phyloP scores from a whole-genome alignment of 441 rosid species.

The Eruca vesicaria region DNA sequence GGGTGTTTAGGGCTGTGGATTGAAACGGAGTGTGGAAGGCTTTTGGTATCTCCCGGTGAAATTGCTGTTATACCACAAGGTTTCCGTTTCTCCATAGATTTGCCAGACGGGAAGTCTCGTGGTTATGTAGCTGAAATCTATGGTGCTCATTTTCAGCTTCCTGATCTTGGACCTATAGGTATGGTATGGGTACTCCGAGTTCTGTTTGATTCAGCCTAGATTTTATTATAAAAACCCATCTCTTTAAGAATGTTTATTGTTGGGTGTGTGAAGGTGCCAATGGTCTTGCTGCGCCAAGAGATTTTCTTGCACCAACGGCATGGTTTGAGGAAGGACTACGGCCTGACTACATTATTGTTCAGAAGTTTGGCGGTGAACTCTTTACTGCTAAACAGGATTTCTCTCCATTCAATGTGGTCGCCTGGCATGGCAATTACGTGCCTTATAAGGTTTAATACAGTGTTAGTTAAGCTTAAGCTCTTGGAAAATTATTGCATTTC shows the following conservation, averaged over 20 bases:
- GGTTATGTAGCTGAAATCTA: slow-evolving; percentile 94
- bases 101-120: slow-evolving; percentile 85
- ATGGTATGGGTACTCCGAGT: slow-evolving; percentile 56
- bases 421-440: slow-evolving; percentile 98
- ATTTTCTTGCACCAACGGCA: slow-evolving; percentile 83
- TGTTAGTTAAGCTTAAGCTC: not conserved
- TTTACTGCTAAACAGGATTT: slow-evolving; percentile 90
- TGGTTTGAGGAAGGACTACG: slow-evolving; percentile 74
- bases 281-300: slow-evolving; percentile 94
- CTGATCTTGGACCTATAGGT: slow-evolving; percentile 99
- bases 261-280: slow-evolving; percentile 66
- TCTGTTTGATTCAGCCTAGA: slow-evolving; percentile 3
- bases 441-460: slow-evolving; percentile 72
- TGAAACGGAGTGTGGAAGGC: slow-evolving; percentile 88
- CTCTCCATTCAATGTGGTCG: slow-evolving; percentile 93
- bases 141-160: slow-evolving; percentile 95
- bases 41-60: slow-evolving; percentile 89
- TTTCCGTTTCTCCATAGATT: slow-evolving; percentile 67
- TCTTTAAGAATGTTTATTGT: slow-evolving; percentile 1
- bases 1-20: slow-evolving; percentile 74
- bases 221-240: not conserved
- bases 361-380: slow-evolving; percentile 87
- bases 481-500: not conserved
- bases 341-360: slow-evolving; percentile 69
- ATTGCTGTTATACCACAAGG: slow-evolving; percentile 88